Percentiles rank a stretch among this genome's conserved stretches.
Evolutionary conservation across 164 flowering plant species (phyloP).

Genomic region (Vitis cinerea): DNA sequence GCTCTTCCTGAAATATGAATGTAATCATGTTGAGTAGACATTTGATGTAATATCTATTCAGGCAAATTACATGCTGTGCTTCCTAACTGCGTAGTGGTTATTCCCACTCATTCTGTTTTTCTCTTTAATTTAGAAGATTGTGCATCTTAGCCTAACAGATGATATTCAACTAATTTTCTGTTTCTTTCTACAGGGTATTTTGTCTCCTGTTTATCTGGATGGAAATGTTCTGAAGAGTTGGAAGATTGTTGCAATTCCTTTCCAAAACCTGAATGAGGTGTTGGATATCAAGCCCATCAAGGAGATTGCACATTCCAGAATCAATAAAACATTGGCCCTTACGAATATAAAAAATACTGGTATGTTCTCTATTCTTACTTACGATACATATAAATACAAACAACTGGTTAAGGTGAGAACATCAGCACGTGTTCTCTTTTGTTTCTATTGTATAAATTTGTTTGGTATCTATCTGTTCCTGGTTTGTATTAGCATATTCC

Average conservation of each 20-base stretch:
- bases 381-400: background rate
- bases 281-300: constrained; percentile 33
- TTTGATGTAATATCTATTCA: background rate
- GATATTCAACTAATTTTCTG: background rate
- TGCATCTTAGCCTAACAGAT: background rate
- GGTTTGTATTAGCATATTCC: too few species aligned
- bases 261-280: constrained; percentile 46
- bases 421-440: background rate
- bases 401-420: background rate
- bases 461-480: too few species aligned
- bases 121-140: background rate
- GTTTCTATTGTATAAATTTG: background rate
- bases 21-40: background rate
- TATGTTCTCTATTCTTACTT: constrained; percentile 19
- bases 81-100: background rate
- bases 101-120: too few species aligned
- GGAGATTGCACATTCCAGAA: constrained; percentile 28
- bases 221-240: constrained; percentile 48
- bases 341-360: constrained; percentile 27
- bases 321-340: constrained; percentile 12
- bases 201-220: constrained; percentile 71
- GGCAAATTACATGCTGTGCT: background rate
- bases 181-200: constrained; percentile 63
- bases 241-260: constrained; percentile 72
- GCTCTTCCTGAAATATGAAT: background rate